Evolutionary conservation across 1,284 basidiomycete genomes (phyloP), one percentile per base, ranked within the genome.

Genomic region (Stygiomarasmius scandens): DNA sequence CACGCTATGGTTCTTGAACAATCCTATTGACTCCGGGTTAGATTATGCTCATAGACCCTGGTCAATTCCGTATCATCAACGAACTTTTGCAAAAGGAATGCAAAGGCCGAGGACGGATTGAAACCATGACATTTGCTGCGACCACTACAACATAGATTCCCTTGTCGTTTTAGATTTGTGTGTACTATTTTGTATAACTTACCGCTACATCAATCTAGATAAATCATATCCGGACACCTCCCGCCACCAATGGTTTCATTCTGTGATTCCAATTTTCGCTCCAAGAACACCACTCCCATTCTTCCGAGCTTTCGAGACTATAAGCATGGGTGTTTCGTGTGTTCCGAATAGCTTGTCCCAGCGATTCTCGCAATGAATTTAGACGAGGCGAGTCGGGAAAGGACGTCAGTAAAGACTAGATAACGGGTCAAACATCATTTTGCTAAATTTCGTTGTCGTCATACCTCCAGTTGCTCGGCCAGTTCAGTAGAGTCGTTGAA

Each of bases 41-140:
- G 95, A 84, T 90, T 52, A 84, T 96, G 70, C 81, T 95, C 50
- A 98, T 99, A 65, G 95, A 97, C 69, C 97, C 97, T 3, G 86
- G 91, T 43, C 88, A 94, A 64, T 95, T 98, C 81, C 87, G 92
- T 48, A 79, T 90, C 19, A 85, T 99, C 67, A 93, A 92, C 66
- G 95, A 98, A 60, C 73, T 99, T 32, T 75, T 99, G 53, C 90
- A 96, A 69, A 90, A 90, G 66, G 93, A 97, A 68, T 93, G 91
- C 67, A 93, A 95, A 70, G 93, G 92, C 12, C 80, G 86, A 63
- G 90, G 92, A 5, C 82, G 90, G 56, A 78, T 97, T 45, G 95
- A 97, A 72, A 95, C 93, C 1, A 71, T 95, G 64, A 81, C 83
- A 11, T 88, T 92, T 61, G 79, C 89, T 34, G 87, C 88, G 1